Base-by-base conservation (phyloP, 1,284 basidiomycete species). In the Puccinia novopanici region DNA sequence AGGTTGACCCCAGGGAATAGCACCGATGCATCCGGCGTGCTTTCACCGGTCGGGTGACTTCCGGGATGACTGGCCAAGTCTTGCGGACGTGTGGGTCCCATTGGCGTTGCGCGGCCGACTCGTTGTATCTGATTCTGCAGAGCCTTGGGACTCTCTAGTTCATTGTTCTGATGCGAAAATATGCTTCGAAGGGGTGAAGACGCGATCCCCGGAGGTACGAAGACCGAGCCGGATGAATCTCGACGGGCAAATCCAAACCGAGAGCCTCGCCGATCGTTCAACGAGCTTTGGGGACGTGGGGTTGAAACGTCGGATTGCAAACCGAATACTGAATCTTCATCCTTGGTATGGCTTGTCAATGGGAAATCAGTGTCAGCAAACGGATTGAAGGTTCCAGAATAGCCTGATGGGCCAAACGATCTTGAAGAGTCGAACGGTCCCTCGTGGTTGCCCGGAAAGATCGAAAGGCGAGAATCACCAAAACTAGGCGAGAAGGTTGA, bases 1-100 rank as follows among this genome's bases (percentile, higher is more conserved):
- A 79, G 55, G 54, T 79, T 79, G 54, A 79, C 77, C 0, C 77
- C 77, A 22, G 77, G 77, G 59, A 79, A 79, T n/a, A 79, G 57
- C 12, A 79, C 77, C 34, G 77, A 79, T 5, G 77, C 77, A 63
- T 79, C 77, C 6, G 77, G 77, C 13, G 77, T 63, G 40, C 65
- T 57, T 24, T 61, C 54, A 3, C 57, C 68, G 45, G 54, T 15
- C 12, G 24, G 15, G 37, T 72, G 57, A 57, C 34, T 72, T 27
- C 40, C 67, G 4, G 71, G 48, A 50, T 79, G 67, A 4, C 24
- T 37, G n/a, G 55, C 30, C 24, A 42, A 42, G 34, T 79, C 77
- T 42, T 42, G 70, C n/a, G 68, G 37, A 40, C 77, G 40, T 34
- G 63, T 45, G 27, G 68, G 17, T 27, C 67, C 27, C 50, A 79